Percentiles rank a stretch among this genome's conserved stretches.
Conservation (phyloP, 306 rosid species). For the Carpinus fangiana region DNA sequence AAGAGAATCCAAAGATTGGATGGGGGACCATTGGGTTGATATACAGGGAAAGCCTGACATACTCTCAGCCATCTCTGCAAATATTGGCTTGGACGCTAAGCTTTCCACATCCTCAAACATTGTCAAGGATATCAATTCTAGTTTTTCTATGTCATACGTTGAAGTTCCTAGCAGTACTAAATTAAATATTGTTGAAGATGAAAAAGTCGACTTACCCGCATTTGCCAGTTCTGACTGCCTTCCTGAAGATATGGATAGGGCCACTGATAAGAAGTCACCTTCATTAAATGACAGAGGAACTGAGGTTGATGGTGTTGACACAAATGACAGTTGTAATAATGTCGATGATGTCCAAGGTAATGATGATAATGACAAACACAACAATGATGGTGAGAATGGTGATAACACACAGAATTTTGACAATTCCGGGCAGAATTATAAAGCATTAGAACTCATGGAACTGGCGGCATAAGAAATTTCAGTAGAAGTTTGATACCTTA, state of each 20-base stretch:
- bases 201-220: conserved; percentile 29
- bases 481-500: conserved; percentile 21
- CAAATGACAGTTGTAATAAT: conserved; percentile 33
- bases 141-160: conserved; percentile 40
- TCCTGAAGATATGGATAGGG: conserved; percentile 38
- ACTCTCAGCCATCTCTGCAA: conserved; percentile 47
- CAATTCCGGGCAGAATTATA: conserved; percentile 36
- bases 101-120: conserved; percentile 41
- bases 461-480: conserved; percentile 36
- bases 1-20: conserved; percentile 89
- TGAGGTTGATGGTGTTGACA: conserved; percentile 41
- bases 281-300: conserved; percentile 38
- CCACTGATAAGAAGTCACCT: conserved; percentile 34
- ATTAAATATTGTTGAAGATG: conserved; percentile 37
- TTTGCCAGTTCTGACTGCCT: conserved; percentile 32
- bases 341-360: conserved; percentile 35
- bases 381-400: conserved; percentile 28
- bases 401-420: conserved; percentile 24
- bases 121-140: conserved; percentile 43
- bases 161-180: conserved; percentile 42
- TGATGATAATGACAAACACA: conserved; percentile 34
- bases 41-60: conserved; percentile 64
- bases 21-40: conserved; percentile 70
- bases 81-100: conserved; percentile 39
- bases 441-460: conserved; percentile 46